These are phyloP conservation scores for Tricholoma bakamatsutake DNA, from an alignment of 768 basidiomycete genomes.

Conservation along the genomic window DNA sequence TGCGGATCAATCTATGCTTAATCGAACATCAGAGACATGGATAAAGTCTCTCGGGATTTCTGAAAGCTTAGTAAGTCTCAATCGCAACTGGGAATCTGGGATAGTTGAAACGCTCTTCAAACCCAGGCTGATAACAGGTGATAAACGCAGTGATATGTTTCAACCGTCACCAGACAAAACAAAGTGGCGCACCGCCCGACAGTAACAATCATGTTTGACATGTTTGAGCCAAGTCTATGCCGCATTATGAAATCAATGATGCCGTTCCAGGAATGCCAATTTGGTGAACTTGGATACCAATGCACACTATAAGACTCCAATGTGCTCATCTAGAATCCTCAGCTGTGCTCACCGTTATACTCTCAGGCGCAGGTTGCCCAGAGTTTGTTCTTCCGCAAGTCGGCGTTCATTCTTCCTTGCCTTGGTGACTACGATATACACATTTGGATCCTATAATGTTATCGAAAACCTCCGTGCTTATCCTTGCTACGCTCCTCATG, in stretches of 20 bases:
- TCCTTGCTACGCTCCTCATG: constrained; percentile 34
- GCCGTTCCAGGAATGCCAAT: neutral
- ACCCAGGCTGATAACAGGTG: too few species aligned
- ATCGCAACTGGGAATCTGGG: too few species aligned
- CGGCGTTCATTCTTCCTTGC: constrained; percentile 23
- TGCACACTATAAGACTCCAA: constrained; percentile 27
- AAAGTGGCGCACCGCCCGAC: neutral
- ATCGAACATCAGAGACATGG: too few species aligned
- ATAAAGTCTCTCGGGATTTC: too few species aligned
- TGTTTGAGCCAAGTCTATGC: neutral
- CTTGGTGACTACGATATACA: constrained; percentile 17
- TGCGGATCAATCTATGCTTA: too few species aligned
- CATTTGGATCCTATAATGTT: constrained; percentile 36
- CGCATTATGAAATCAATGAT: neutral
- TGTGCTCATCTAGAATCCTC: constrained; percentile 19
- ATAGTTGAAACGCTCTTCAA: neutral
- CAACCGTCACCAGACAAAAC: neutral
- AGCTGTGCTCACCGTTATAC: constrained; percentile 40
- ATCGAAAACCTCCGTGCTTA: constrained; percentile 27
- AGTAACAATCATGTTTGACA: neutral
- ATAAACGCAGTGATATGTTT: too few species aligned
- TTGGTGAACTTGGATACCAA: neutral
- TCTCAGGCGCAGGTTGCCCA: constrained; percentile 43
- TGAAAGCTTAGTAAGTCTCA: too few species aligned
- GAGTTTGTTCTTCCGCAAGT: constrained; percentile 37